phyloP scores from a whole-genome alignment of 208 protist species.

The Crithidia acanthocephali region DNA sequence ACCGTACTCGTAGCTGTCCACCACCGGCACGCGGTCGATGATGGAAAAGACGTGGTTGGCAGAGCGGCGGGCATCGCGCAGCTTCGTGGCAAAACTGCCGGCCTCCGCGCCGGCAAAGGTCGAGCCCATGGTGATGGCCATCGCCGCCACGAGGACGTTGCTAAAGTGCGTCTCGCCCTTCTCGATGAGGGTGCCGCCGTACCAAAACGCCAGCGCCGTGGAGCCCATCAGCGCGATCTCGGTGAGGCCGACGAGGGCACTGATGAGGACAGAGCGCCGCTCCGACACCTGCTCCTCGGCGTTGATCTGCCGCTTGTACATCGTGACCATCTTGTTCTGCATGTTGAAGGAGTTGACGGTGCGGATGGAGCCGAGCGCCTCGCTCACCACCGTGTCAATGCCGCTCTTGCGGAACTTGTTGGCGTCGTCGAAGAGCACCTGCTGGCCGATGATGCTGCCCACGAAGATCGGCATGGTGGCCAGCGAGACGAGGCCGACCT shows the following conservation, averaged over 20 bases:
- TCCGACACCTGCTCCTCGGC: conserved; percentile 28
- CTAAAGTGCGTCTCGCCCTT: conserved; percentile 73
- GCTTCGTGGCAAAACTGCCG: conserved; percentile 67
- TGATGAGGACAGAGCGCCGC: conserved; percentile 36
- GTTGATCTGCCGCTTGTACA: conserved; percentile 37
- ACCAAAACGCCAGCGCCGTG: conserved; percentile 81
- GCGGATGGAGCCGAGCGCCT: conserved; percentile 70
- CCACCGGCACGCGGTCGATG: conserved; percentile 71
- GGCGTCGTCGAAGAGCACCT: conserved; percentile 46
- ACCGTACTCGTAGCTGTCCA: conserved; percentile 57
- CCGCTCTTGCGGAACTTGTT: conserved; percentile 38
- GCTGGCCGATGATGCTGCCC: conserved; percentile 42
- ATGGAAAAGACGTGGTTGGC: conserved; percentile 71
- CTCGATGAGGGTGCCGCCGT: conserved; percentile 73
- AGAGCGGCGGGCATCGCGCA: conserved; percentile 46
- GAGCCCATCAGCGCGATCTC: conserved; percentile 62
- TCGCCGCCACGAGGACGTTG: conserved; percentile 51
- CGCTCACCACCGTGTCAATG: conserved; percentile 68
- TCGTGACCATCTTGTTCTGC: conserved; percentile 34
- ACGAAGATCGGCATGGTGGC: conserved; percentile 65
- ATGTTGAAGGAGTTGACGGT: conserved; percentile 84
- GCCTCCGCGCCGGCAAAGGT: conserved; percentile 63
- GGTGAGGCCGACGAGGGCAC: conserved; percentile 44
- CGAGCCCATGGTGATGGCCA: conserved; percentile 70
- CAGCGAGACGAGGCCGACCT: conserved; percentile 65